Conservation (phyloP, 1,284 basidiomycete species). For the Ustilago hordei region DNA sequence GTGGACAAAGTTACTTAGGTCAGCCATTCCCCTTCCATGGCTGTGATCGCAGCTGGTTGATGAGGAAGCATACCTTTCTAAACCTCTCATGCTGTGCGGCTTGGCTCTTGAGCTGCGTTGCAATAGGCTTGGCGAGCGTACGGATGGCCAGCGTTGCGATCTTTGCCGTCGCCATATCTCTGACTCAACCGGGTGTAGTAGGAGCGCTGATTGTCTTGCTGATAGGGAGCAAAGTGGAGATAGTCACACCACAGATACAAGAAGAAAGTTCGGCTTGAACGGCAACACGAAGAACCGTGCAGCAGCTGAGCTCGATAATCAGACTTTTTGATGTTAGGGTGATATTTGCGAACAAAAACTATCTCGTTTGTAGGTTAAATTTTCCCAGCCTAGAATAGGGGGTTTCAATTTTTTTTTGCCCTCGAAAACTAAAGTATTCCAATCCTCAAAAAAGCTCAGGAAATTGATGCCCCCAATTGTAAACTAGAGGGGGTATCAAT, state of each 20-base stretch:
- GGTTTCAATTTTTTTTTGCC: no score
- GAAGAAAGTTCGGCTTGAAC: neutral
- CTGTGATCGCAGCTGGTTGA: neutral
- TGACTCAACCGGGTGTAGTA: neutral
- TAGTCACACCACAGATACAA: neutral
- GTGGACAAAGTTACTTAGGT: neutral
- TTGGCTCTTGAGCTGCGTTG: constrained; percentile 64
- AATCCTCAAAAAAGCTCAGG: no score
- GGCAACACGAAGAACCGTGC: neutral
- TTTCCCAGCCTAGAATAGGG: no score
- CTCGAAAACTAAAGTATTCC: no score
- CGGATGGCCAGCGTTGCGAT: constrained; percentile 64
- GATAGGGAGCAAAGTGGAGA: constrained; percentile 1
- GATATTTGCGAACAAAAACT: no score
- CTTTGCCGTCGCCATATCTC: constrained; percentile 65
- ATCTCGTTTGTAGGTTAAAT: no score
- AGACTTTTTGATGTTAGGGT: neutral
- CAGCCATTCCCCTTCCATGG: neutral
- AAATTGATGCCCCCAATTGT: no score
- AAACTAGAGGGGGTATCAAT: no score
- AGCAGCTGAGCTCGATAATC: neutral
- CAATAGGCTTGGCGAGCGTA: constrained; percentile 68
- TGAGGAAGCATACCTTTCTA: constrained; percentile 35
- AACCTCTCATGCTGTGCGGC: constrained; percentile 65
- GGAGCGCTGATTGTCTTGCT: neutral